These are phyloP conservation scores for Pilaira anomala DNA, from an alignment of 192 early-diverging fungal species.

Conservation along the genomic window DNA sequence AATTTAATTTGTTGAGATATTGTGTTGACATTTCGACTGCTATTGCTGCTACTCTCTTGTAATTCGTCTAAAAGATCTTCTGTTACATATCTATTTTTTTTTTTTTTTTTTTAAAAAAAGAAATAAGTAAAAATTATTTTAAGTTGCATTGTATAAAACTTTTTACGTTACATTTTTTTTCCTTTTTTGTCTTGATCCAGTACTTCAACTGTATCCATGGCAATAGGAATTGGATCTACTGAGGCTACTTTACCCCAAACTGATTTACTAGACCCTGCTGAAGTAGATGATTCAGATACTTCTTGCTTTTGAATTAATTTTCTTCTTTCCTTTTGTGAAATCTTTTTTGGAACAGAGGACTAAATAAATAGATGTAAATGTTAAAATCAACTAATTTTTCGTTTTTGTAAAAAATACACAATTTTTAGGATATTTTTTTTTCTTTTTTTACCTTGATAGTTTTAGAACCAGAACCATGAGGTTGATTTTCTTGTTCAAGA, in stretches of 20 bases:
- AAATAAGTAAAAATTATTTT: neutral
- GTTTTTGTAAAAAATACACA: neutral
- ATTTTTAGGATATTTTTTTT: neutral
- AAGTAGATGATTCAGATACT: constrained; percentile 7
- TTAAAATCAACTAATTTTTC: neutral
- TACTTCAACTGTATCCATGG: neutral
- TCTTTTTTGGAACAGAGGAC: constrained; percentile 19
- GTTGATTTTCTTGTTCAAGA: constrained; percentile 34
- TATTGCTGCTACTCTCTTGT: neutral
- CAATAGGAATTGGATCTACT: too few relatives aligned
- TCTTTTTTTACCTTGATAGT: neutral
- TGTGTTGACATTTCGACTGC: neutral
- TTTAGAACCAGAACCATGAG: neutral
- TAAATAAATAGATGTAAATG: neutral
- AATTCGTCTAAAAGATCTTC: neutral
- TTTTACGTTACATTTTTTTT: constrained; percentile 23
- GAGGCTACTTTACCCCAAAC: constrained; percentile 33
- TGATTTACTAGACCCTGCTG: too few relatives aligned
- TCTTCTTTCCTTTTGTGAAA: constrained; percentile 31
- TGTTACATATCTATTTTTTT: constrained; percentile 2
- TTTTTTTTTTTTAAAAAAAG: too few relatives aligned
- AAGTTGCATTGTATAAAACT: neutral
- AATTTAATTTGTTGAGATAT: neutral
- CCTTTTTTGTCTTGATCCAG: constrained; percentile 9
- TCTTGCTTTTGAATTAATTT: constrained; percentile 24